These are phyloP conservation scores for Corynascus novoguineensis DNA, from an alignment of 495 filamentous ascomycete genomes.

Conservation along the genomic window DNA sequence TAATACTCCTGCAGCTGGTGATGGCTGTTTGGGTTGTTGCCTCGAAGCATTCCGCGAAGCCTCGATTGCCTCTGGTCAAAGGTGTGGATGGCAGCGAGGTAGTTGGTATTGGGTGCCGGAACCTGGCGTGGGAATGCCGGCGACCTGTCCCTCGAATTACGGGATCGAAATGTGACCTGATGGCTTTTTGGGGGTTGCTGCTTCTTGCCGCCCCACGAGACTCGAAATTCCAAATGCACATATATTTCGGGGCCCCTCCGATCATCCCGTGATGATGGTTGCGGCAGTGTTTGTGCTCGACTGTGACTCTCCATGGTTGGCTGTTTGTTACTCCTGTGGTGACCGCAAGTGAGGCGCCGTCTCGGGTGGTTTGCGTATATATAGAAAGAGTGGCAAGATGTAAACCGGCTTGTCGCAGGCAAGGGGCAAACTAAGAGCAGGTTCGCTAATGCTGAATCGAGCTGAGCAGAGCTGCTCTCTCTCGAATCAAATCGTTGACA, in stretches of 20 bases:
- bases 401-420: not conserved
- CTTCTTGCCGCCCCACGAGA: slow-evolving; percentile 37
- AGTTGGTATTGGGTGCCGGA: slow-evolving; percentile 39
- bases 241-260: slow-evolving; percentile 39
- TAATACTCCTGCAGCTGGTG: slow-evolving; percentile 34
- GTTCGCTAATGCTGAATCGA: not conserved
- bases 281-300: slow-evolving; percentile 20
- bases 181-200: slow-evolving; percentile 35
- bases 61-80: slow-evolving; percentile 29
- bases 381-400: not conserved
- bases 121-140: slow-evolving; percentile 40
- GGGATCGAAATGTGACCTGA: slow-evolving; percentile 41
- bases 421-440: not conserved
- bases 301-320: slow-evolving; percentile 25
- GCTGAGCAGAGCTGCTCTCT: slow-evolving; percentile 12
- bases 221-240: slow-evolving; percentile 41
- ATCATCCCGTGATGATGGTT: slow-evolving; percentile 12
- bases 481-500: not conserved
- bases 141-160: slow-evolving; percentile 34
- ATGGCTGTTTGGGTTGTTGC: slow-evolving; percentile 12
- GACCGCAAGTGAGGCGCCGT: too few relatives aligned
- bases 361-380: not conserved
- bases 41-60: slow-evolving; percentile 17
- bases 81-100: slow-evolving; percentile 31
- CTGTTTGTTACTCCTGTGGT: not conserved